phyloP scores from a whole-genome alignment of 192 early-diverging fungal species.

The Mortierella claussenii region DNA sequence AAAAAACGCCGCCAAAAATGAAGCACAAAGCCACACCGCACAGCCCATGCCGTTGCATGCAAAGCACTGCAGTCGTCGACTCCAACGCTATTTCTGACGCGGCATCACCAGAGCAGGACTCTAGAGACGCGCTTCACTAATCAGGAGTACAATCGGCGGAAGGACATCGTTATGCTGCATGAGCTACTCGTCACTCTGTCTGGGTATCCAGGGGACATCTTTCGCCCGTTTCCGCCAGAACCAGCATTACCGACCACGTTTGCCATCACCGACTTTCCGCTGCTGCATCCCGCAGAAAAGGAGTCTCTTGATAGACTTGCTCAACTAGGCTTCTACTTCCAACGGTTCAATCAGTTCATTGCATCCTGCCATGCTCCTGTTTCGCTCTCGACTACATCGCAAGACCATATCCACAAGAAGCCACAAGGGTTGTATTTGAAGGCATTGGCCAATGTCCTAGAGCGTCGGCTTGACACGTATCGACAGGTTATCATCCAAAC shows the following conservation, averaged over 20 bases:
- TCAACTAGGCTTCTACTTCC: slow-evolving; percentile 65
- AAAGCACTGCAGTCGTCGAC: too few relatives aligned
- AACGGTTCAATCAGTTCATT: slow-evolving; percentile 56
- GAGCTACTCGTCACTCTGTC: slow-evolving; percentile 74
- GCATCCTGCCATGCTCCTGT: slow-evolving; percentile 7
- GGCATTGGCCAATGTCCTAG: slow-evolving; percentile 61
- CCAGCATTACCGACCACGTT: slow-evolving; percentile 58
- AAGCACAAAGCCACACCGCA: too few relatives aligned
- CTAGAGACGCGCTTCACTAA: too few relatives aligned
- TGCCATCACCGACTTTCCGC: slow-evolving; percentile 69
- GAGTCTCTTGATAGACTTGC: slow-evolving; percentile 67
- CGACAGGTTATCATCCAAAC: slow-evolving; percentile 59
- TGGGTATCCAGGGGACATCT: slow-evolving; percentile 76
- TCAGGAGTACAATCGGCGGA: neutral
- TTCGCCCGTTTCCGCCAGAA: slow-evolving; percentile 61
- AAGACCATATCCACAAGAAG: neutral
- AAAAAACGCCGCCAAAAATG: neutral
- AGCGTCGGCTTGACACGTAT: slow-evolving; percentile 55
- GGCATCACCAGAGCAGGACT: too few relatives aligned
- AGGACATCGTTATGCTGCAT: slow-evolving; percentile 66
- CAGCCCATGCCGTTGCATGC: too few relatives aligned
- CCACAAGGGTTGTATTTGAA: slow-evolving; percentile 55
- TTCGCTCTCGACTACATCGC: neutral
- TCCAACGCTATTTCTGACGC: too few relatives aligned
- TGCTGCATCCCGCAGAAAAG: slow-evolving; percentile 74